Base-by-base conservation (phyloP, 371 early-diverging fungal genomes). In the Lichtheimia corymbifera region DNA sequence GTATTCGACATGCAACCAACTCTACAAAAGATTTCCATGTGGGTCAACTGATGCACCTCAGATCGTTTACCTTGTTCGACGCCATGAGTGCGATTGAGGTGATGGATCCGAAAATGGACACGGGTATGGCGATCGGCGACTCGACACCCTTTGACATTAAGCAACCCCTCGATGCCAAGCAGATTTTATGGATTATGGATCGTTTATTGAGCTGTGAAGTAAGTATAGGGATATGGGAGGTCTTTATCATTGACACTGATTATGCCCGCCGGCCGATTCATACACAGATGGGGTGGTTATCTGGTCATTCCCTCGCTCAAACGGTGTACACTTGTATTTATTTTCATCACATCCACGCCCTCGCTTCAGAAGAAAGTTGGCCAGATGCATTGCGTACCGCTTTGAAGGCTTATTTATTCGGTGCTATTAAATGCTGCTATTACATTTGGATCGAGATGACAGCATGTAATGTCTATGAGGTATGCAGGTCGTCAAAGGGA, bases 101-200 rank as follows among this genome's bases (percentile, higher is more conserved):
- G 40, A 91, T 92, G 91, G 90, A 92, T 71, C 91, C 93, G 2
- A 87, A 87, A 53, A 91, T 91, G 91, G 93, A 92, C 62, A 85
- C 88, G 1, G 91, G 93, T 24, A 88, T 90, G 85, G 68, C 73
- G 15, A 79, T 77, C 11, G 65, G 73, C 7, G 61, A 70, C 11
- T 63, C 58, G 9, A 45, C 54, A 15, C 59, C 58, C 4, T 86
- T 83, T 62, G 73, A 86, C n/a, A 71, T 84, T 20, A 59, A 70
- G 11, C 70, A 68, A 3, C 41, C 49, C 3, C 51, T 83, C 3
- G 64, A 69, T 17, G 68, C 82, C 0, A 66, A 62, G 27, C 79
- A 90, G 59, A 67, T 85, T 7, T 67, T 92, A 11, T 85, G 87
- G 70, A 74, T 90, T 17, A 82, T 88, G 68, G 91, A 91, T 76